Conservation (phyloP, 306 rosid genomes). For the Cucumis hystrix region DNA sequence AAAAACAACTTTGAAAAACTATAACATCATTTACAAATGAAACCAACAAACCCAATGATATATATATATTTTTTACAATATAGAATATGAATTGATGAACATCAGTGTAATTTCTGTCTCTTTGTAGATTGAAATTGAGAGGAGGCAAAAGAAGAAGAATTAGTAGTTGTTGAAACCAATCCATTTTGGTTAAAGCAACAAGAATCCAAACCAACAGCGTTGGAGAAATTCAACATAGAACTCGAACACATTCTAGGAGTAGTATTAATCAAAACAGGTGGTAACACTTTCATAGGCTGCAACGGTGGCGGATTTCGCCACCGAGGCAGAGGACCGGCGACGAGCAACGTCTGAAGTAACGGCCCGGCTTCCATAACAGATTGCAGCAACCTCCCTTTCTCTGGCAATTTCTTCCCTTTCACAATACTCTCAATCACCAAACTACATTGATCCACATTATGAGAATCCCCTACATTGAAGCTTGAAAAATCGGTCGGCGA, state of each 20-base stretch:
- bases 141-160: slow-evolving; percentile 14
- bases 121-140: background rate
- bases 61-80: background rate
- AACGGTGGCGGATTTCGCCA: slow-evolving; percentile 69
- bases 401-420: slow-evolving; percentile 38
- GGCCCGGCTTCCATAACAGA: slow-evolving; percentile 66
- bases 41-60: background rate
- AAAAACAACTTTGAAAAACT: background rate
- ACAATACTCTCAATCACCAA: slow-evolving; percentile 24
- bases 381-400: slow-evolving; percentile 42
- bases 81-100: background rate
- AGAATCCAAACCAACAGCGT: slow-evolving; percentile 4
- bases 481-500: slow-evolving; percentile 45
- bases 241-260: slow-evolving; percentile 39
- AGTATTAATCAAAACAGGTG: slow-evolving; percentile 22
- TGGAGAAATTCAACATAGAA: slow-evolving; percentile 35
- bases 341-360: slow-evolving; percentile 34
- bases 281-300: slow-evolving; percentile 30
- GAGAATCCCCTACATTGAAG: slow-evolving; percentile 38
- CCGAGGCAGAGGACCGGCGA: slow-evolving; percentile 62
- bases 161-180: background rate
- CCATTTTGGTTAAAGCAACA: slow-evolving; percentile 1
- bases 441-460: slow-evolving; percentile 15
- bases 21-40: background rate
- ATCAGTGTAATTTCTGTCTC: background rate